These are phyloP conservation scores for Trametes maxima DNA, from an alignment of 768 basidiomycete genomes.

Conservation along the genomic window DNA sequence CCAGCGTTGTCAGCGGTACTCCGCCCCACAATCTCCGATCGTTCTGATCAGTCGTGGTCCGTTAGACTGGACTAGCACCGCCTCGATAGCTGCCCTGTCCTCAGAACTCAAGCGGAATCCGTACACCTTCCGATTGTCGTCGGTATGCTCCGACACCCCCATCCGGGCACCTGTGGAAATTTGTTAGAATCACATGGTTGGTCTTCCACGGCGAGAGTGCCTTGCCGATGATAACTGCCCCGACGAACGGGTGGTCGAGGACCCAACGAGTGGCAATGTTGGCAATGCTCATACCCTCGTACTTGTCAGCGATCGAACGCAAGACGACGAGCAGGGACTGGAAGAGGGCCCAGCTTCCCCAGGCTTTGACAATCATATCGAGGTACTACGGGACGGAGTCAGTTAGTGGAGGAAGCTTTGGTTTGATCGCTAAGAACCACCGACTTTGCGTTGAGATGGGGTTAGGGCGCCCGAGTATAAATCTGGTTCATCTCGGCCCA, in stretches of 20 bases:
- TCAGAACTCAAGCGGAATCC: slow-evolving; percentile 54
- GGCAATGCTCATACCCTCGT: slow-evolving; percentile 67
- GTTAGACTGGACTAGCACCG: slow-evolving; percentile 61
- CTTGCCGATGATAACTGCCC: slow-evolving; percentile 76
- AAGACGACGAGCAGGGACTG: slow-evolving; percentile 63
- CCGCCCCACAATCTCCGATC: slow-evolving; percentile 84
- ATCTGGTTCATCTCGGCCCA: slow-evolving; percentile 68
- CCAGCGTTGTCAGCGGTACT: slow-evolving; percentile 58
- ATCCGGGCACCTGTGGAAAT: slow-evolving; percentile 60
- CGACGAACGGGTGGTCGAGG: slow-evolving; percentile 74
- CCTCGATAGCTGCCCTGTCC: slow-evolving; percentile 66
- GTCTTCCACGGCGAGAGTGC: slow-evolving; percentile 4
- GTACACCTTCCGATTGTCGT: slow-evolving; percentile 68
- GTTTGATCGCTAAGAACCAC: slow-evolving; percentile 8
- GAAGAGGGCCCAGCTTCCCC: slow-evolving; percentile 80
- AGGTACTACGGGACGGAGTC: slow-evolving; percentile 56
- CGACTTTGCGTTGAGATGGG: slow-evolving; percentile 82
- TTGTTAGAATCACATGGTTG: neutral
- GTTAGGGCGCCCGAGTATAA: slow-evolving; percentile 67
- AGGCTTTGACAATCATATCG: slow-evolving; percentile 77
- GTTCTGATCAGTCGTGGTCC: slow-evolving; percentile 61
- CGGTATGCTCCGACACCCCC: slow-evolving; percentile 72
- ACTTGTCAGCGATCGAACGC: slow-evolving; percentile 64
- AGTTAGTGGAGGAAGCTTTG: neutral
- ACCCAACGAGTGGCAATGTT: slow-evolving; percentile 86